A percentile compares a stretch with the other conserved stretches of the same genome.
Conservation (phyloP, 1,139 yeast genomes). For the Candida sp. region DNA sequence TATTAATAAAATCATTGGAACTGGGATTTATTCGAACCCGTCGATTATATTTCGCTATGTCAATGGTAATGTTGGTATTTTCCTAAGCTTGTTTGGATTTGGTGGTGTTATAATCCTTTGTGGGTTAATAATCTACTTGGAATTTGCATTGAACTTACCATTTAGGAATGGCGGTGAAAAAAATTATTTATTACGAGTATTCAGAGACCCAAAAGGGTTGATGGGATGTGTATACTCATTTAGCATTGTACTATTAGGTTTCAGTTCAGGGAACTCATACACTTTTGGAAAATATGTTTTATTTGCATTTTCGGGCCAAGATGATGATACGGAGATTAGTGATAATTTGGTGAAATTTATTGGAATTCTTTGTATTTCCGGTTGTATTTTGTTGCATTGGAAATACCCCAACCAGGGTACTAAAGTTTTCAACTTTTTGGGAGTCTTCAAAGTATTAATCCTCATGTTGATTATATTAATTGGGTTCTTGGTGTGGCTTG, state of each 20-base stretch:
- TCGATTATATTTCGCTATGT: conserved; percentile 43
- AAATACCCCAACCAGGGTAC: conserved; percentile 41
- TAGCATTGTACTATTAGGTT: conserved; percentile 45
- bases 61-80: conserved; percentile 41
- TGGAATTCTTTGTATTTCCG: conserved; percentile 43
- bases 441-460: conserved; percentile 39
- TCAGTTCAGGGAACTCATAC: conserved; percentile 49
- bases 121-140: conserved; percentile 45
- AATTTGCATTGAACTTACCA: conserved; percentile 46
- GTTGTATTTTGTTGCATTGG: conserved; percentile 38
- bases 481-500: conserved; percentile 28
- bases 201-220: conserved; percentile 30
- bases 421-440: conserved; percentile 39
- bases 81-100: conserved; percentile 35
- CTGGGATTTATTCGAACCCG: conserved; percentile 51
- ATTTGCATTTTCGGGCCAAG: conserved; percentile 27
- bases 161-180: conserved; percentile 49
- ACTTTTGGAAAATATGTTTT: conserved; percentile 50
- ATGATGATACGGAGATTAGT: conserved; percentile 15
- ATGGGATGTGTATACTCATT: conserved; percentile 45
- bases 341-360: conserved; percentile 33
- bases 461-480: conserved; percentile 35
- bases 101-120: conserved; percentile 47
- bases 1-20: conserved; percentile 50
- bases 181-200: conserved; percentile 45